These are phyloP conservation scores for Mycena galericulata DNA, from an alignment of 768 basidiomycete genomes.

Conservation along the genomic window DNA sequence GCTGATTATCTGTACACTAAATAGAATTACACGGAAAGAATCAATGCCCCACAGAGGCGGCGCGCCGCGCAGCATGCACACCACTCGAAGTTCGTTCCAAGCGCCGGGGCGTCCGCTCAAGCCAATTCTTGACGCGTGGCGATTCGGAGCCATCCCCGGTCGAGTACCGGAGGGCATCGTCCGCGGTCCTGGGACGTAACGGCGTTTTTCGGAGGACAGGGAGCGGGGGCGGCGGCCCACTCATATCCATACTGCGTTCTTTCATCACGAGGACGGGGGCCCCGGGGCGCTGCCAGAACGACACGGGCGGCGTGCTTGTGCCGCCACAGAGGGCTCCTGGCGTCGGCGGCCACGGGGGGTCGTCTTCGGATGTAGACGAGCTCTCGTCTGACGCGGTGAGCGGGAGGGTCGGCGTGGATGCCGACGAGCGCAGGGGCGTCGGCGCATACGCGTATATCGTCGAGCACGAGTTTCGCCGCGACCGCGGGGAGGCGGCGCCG, in stretches of 20 bases:
- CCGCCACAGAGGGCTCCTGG: not conserved
- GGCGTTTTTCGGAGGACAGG: no score
- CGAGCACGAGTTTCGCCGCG: constrained; percentile 14
- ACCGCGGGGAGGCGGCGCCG: not conserved
- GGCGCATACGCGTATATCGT: constrained; percentile 7
- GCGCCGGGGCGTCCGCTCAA: constrained; percentile 32
- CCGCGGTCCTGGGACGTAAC: not conserved
- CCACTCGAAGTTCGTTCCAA: not conserved
- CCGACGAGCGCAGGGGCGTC: constrained; percentile 6
- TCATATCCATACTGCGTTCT: not conserved
- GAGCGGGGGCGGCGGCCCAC: no score
- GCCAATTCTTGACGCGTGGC: constrained; percentile 28
- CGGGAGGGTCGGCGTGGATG: constrained; percentile 12
- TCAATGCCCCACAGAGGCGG: constrained; percentile 19
- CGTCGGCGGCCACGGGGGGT: constrained; percentile 32
- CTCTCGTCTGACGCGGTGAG: not conserved
- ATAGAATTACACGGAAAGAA: not conserved
- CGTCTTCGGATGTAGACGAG: constrained; percentile 30
- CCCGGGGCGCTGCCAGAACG: constrained; percentile 16
- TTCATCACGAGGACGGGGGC: not conserved
- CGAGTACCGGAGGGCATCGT: constrained; percentile 1
- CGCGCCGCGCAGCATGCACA: constrained; percentile 2
- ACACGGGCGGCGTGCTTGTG: not conserved
- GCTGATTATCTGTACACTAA: not conserved
- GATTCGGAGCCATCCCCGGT: constrained; percentile 23